Conservation (phyloP, 2,329 filamentous ascomycete genomes). For the Cytospora piceicola region DNA sequence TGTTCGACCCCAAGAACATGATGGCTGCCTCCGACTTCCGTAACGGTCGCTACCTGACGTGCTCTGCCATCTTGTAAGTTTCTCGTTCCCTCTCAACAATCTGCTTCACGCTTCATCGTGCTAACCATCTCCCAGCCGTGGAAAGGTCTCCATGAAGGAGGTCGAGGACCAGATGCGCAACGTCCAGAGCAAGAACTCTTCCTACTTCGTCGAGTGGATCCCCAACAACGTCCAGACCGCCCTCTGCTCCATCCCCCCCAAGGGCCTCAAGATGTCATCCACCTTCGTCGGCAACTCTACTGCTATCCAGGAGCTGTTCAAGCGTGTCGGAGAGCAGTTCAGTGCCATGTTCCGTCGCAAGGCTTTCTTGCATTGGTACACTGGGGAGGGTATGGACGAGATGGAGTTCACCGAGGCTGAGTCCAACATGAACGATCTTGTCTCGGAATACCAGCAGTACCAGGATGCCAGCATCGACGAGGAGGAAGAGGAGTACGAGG, state of each 20-base stretch:
- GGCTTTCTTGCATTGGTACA: constrained; percentile 99
- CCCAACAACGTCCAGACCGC: constrained; percentile 99
- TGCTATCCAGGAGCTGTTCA: constrained; percentile 99
- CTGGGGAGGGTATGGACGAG: constrained; percentile 99
- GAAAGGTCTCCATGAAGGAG: constrained; percentile 99
- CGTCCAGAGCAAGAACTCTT: constrained; percentile 99
- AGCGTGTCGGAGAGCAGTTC: constrained; percentile 99
- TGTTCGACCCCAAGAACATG: constrained; percentile 99
- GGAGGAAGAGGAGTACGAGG: constrained; percentile 93
- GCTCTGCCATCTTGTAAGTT: constrained; percentile 93
- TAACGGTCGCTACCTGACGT: constrained; percentile 98
- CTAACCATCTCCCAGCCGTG: constrained; percentile 67
- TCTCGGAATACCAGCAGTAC: constrained; percentile 99
- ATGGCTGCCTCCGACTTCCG: constrained; percentile 99
- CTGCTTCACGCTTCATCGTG: background rate
- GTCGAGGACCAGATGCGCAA: constrained; percentile 99
- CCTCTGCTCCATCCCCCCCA: constrained; percentile 97
- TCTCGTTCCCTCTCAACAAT: background rate
- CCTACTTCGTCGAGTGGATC: constrained; percentile 99
- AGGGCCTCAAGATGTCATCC: constrained; percentile 97
- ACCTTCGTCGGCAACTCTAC: constrained; percentile 99
- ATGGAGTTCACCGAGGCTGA: constrained; percentile 99
- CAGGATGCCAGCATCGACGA: constrained; percentile 98
- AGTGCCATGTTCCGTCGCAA: constrained; percentile 99
- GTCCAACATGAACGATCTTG: constrained; percentile 99